Evolutionary conservation across 2,329 filamentous ascomycete species (phyloP).

Genomic region (Cladosporium sphaerospermum): DNA sequence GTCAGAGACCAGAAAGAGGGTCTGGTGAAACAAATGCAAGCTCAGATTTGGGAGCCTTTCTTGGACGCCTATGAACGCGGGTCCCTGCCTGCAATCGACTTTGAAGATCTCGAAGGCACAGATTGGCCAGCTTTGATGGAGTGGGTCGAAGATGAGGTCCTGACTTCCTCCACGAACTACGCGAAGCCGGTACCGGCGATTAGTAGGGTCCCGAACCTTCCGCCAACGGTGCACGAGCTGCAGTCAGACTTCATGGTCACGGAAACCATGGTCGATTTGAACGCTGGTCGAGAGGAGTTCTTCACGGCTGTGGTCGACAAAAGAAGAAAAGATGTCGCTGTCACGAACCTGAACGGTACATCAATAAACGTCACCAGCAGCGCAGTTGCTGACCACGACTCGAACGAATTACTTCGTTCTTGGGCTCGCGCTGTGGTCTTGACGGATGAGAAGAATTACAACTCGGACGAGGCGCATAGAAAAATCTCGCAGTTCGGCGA

Average conservation of each 20-base stretch:
- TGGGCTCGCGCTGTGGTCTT: slow-evolving; percentile 42
- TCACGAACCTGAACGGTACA: slow-evolving; percentile 15
- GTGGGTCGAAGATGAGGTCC: slow-evolving; percentile 54
- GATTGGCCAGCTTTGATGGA: slow-evolving; percentile 62
- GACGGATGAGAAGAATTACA: slow-evolving; percentile 36
- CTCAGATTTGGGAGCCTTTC: slow-evolving; percentile 60
- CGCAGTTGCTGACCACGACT: slow-evolving; percentile 2
- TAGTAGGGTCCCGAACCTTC: slow-evolving; percentile 2
- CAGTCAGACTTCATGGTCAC: slow-evolving; percentile 15
- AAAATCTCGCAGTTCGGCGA: slow-evolving; percentile 34
- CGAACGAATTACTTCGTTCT: slow-evolving; percentile 32
- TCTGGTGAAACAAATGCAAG: slow-evolving; percentile 45
- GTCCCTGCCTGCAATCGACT: slow-evolving; percentile 57
- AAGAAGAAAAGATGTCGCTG: slow-evolving; percentile 16
- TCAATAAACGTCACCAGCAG: slow-evolving; percentile 13
- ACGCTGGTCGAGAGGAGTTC: slow-evolving; percentile 14
- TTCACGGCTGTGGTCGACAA: slow-evolving; percentile 17
- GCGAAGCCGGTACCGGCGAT: slow-evolving; percentile 11
- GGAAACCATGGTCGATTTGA: slow-evolving; percentile 11
- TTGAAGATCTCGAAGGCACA: slow-evolving; percentile 56
- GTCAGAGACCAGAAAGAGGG: slow-evolving; percentile 18
- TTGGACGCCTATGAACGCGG: slow-evolving; percentile 59
- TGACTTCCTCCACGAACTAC: slow-evolving; percentile 6
- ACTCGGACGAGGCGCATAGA: slow-evolving; percentile 33
- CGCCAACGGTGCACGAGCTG: slow-evolving; percentile 8